Evolutionary conservation across 202 grass and related monocot genomes (phyloP).

Genomic region (Elaeis oleifera): DNA sequence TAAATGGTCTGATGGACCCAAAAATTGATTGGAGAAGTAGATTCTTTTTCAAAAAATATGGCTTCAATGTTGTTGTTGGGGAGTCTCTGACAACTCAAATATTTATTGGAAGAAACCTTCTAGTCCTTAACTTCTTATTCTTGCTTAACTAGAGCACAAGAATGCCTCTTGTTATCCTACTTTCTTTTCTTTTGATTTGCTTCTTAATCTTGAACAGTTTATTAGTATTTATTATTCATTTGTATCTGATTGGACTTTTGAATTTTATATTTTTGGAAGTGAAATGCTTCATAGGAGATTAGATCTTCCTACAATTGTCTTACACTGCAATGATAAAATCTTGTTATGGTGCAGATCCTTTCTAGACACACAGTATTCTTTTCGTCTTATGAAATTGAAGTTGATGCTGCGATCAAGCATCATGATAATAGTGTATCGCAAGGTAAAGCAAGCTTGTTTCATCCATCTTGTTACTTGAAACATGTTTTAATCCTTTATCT

Average conservation of each 20-base stretch:
- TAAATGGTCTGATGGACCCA: too few species aligned
- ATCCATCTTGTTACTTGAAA: background rate
- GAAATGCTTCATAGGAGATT: too few species aligned
- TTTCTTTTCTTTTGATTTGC: background rate
- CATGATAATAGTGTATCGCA: slow-evolving; percentile 72
- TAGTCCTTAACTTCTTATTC: too few species aligned
- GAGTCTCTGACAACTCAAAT: too few species aligned
- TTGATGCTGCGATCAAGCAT: slow-evolving; percentile 89
- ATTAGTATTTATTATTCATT: background rate
- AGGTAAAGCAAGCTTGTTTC: slow-evolving; percentile 43
- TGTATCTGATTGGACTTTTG: too few species aligned
- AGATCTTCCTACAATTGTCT: background rate
- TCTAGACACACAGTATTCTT: slow-evolving; percentile 88
- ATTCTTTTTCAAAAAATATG: too few species aligned
- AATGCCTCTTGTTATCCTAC: background rate
- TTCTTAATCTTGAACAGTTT: background rate
- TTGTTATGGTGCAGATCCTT: slow-evolving; percentile 50
- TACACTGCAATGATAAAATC: background rate
- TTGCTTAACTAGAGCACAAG: too few species aligned
- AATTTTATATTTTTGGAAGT: too few species aligned
- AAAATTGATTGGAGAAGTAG: too few species aligned
- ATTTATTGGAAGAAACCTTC: too few species aligned
- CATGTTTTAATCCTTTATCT: too few species aligned
- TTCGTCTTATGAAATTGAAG: slow-evolving; percentile 79
- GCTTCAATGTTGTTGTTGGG: too few species aligned